Base-by-base conservation (phyloP, 495 filamentous ascomycete genomes). In the Articulospora tetracladia region DNA sequence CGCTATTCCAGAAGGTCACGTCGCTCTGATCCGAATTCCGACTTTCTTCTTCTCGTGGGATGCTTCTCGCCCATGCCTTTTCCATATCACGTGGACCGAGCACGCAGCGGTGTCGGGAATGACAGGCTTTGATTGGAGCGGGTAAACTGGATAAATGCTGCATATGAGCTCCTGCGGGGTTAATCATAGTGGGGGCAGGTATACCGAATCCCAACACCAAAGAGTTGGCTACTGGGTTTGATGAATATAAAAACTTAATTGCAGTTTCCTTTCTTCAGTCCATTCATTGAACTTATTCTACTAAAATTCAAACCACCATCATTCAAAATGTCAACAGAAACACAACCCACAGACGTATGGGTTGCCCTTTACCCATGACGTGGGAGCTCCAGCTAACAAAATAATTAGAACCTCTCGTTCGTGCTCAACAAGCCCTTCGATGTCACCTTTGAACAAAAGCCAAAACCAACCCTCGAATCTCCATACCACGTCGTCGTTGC, bases 351-450 rank as follows among this genome's bases (percentile, higher is more conserved):
- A 25, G 55, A 49, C 34, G 57, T 46, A 50, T 25, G 12, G n/a
- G 6, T 17, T n/a, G 46, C 20, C 24, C 19, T 30, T 15, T 32
- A 12, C 36, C n/a, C 25, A 36, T 28, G 32, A 22, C 19, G 34
- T n/a, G 34, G 2, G n/a, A 36, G 13, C 25, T 25, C n/a, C 22
- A 55, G 17, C 57, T 56, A 64, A 51, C 23, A 51, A 25, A 28
- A 10, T 24, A 32, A 50, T 1, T 62, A 96, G 90, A 96, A 96
- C 77, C 86, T 88, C 58, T 95, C 92, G 53, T 96, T 95, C 75
- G 75, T 95, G 67, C 84, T 96, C 60, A 83, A 91, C 72, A 86
- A 87, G 57, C 76, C 85, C 62, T 80, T 84, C 72, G 78, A 85
- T 59, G 87, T 95, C 62, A 73, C 74, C 50, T 93, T 87, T 72